Conservation (phyloP, 495 filamentous ascomycete species). For the Hyaloscypha variabilis region DNA sequence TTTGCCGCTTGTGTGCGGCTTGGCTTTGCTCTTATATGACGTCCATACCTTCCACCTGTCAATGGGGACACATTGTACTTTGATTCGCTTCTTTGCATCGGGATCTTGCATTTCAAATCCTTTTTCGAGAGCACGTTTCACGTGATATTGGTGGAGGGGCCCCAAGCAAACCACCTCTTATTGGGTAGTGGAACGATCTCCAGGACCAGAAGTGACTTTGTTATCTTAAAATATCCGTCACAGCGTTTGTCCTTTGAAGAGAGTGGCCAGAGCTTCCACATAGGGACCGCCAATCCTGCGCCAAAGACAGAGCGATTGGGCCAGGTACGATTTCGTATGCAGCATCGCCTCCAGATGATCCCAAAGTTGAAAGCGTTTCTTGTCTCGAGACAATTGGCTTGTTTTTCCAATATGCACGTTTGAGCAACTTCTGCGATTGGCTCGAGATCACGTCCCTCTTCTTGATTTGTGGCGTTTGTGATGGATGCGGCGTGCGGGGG, state of each 20-base stretch:
- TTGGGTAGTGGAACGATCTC: neutral
- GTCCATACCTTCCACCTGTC: neutral
- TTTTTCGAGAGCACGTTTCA: neutral
- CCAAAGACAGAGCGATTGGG: neutral
- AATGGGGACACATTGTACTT: neutral
- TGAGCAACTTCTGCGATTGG: neutral
- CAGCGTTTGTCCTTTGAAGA: neutral
- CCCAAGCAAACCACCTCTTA: neutral
- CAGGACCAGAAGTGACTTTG: neutral
- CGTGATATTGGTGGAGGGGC: neutral
- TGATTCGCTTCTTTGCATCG: neutral
- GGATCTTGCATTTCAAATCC: neutral
- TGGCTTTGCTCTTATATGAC: neutral
- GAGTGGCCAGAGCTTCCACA: neutral
- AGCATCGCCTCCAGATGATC: neutral
- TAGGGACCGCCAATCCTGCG: neutral
- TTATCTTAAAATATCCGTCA: neutral
- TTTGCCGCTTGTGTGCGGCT: neutral
- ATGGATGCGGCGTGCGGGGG: neutral
- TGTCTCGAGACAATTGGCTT: neutral
- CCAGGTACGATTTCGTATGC: neutral
- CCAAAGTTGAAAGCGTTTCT: neutral
- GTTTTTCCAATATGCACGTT: neutral
- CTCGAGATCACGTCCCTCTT: neutral
- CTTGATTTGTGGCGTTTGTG: slow-evolving; percentile 1